A percentile compares a stretch with the other conserved stretches of the same genome.
Conservation (phyloP, 805 yeast species). For the Wickerhamiella kazuoi region DNA sequence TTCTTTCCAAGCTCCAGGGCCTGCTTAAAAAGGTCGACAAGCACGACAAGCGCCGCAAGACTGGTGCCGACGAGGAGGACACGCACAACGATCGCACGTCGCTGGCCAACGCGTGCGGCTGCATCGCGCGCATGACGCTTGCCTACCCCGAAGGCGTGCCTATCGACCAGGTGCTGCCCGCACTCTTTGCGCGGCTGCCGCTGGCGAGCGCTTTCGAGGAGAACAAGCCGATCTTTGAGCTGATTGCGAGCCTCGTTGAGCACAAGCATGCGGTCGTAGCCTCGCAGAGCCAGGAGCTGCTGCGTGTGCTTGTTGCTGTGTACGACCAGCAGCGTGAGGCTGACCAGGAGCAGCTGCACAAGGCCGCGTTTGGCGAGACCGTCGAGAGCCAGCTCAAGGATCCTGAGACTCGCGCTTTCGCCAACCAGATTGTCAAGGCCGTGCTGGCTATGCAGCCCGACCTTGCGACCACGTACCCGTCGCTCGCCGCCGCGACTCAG, state of each 20-base stretch:
- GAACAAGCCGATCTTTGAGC: conserved; percentile 72
- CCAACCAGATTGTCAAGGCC: conserved; percentile 53
- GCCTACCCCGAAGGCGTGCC: conserved; percentile 55
- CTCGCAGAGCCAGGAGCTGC: conserved; percentile 33
- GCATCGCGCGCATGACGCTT: conserved; percentile 82
- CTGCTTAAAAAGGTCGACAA: conserved; percentile 64
- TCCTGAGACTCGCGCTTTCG: conserved; percentile 46
- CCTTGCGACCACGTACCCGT: conserved; percentile 9
- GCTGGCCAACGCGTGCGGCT: conserved; percentile 89
- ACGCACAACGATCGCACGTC: conserved; percentile 73
- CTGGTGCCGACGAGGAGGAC: conserved; percentile 38
- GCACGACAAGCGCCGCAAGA: conserved; percentile 31
- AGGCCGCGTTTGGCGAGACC: conserved; percentile 73
- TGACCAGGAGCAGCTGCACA: conserved; percentile 44
- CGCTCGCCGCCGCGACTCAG: conserved; percentile 4
- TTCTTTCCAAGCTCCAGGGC: conserved; percentile 51
- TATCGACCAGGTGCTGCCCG: conserved; percentile 55
- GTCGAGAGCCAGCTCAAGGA: conserved; percentile 61
- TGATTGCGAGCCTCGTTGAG: conserved; percentile 49
- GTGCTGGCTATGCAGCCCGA: conserved; percentile 51
- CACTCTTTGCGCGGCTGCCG: conserved; percentile 62
- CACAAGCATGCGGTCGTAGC: conserved; percentile 41
- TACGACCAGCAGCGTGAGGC: conserved; percentile 63
- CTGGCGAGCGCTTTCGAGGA: conserved; percentile 80
- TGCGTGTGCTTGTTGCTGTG: conserved; percentile 50